These are phyloP conservation scores for Eucalyptus pumila DNA, from an alignment of 345 rosid genomes.

Conservation along the genomic window DNA sequence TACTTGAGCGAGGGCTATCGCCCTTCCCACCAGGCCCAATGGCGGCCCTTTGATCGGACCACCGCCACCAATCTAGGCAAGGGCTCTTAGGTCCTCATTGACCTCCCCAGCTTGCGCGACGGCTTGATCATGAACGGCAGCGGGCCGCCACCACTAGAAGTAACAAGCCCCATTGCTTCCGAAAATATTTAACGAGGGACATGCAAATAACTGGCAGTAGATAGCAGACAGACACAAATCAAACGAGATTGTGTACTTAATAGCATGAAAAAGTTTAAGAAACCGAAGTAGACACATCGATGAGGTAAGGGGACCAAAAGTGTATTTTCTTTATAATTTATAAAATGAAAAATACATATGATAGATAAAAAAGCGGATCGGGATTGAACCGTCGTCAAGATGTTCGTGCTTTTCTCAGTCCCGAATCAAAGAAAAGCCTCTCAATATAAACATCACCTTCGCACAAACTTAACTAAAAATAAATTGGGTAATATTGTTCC, in stretches of 20 bases:
- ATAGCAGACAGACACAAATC: background rate
- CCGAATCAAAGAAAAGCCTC: background rate
- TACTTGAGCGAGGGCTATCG: too few species aligned
- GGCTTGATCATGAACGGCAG: background rate
- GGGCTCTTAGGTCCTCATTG: too few species aligned
- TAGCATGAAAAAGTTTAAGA: background rate
- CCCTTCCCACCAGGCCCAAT: too few species aligned
- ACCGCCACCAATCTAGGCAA: too few species aligned
- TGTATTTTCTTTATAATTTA: too few species aligned
- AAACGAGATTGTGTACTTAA: background rate
- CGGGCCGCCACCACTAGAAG: background rate
- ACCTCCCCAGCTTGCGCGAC: too few species aligned
- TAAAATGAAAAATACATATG: rapidly evolving
- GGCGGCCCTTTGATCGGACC: too few species aligned
- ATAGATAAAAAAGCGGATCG: background rate
- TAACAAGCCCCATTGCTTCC: background rate
- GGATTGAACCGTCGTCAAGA: background rate
- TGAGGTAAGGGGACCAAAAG: background rate
- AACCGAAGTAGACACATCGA: background rate
- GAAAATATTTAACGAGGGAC: background rate
- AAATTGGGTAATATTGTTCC: background rate
- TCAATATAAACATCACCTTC: rapidly evolving
- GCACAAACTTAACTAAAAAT: background rate
- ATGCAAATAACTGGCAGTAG: background rate
- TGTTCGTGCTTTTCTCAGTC: background rate